Conservation (phyloP, 2,329 filamentous ascomycete species). For the Tolypocladium ophioglossoides region DNA sequence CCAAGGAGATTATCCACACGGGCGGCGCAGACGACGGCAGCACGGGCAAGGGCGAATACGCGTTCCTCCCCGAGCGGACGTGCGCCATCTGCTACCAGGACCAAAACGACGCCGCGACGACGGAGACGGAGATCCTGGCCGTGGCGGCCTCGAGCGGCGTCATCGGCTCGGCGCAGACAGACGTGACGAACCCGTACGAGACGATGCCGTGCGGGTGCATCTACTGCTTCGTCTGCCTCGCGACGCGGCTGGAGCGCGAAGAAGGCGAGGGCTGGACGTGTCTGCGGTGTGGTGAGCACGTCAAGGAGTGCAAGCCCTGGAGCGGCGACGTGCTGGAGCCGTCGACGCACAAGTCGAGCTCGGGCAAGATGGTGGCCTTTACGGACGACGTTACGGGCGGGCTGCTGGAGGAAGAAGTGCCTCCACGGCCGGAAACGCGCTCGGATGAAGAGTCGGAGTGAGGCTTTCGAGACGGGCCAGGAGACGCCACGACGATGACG, state of each 20-base stretch:
- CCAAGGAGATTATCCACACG: constrained; percentile 52
- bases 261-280: constrained; percentile 93
- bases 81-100: constrained; percentile 97
- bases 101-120: constrained; percentile 62
- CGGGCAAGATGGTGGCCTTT: constrained; percentile 52
- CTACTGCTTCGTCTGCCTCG: constrained; percentile 95
- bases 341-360: constrained; percentile 27
- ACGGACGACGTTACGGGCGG: constrained; percentile 39
- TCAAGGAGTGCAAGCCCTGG: constrained; percentile 86
- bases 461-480: constrained; percentile 3
- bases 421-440: not conserved
- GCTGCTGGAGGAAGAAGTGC: constrained; percentile 16
- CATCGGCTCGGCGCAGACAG: constrained; percentile 78
- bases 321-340: constrained; percentile 72
- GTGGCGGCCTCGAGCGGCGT: constrained; percentile 64
- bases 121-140: constrained; percentile 67
- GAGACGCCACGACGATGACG: constrained; percentile 5
- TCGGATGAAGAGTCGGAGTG: constrained; percentile 10
- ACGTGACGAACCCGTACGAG: constrained; percentile 95
- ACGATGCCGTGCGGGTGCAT: constrained; percentile 80
- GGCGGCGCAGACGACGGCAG: constrained; percentile 33
- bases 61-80: constrained; percentile 82
- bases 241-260: constrained; percentile 78
- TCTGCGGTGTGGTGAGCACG: constrained; percentile 72
- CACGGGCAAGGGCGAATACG: constrained; percentile 59